phyloP scores from a whole-genome alignment of 495 filamentous ascomycete species.

The Paragyromitra xinjiangensis region DNA sequence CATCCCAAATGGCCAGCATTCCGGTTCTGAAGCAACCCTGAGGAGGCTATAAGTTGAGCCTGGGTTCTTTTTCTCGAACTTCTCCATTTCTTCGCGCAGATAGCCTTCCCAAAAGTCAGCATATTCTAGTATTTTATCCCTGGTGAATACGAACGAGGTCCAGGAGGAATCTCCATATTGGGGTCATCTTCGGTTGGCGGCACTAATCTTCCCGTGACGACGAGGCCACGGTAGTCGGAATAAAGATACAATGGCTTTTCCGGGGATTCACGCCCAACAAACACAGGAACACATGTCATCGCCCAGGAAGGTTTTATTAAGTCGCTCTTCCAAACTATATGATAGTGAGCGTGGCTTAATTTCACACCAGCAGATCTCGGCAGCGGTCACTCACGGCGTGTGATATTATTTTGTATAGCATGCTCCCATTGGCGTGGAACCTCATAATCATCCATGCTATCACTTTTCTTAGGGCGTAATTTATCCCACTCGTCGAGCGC shows the following conservation, averaged over 20 bases:
- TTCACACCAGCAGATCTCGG: not conserved
- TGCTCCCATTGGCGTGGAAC: slow-evolving; percentile 38
- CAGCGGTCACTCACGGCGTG: slow-evolving; percentile 12
- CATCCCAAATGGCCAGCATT: slow-evolving; percentile 32
- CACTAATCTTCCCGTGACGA: slow-evolving; percentile 10
- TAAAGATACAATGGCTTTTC: slow-evolving; percentile 31
- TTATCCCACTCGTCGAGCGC: slow-evolving; percentile 36
- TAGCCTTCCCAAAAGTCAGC: slow-evolving; percentile 21
- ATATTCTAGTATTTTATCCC: not conserved
- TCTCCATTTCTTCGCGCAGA: slow-evolving; percentile 38
- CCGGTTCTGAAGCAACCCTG: slow-evolving; percentile 27
- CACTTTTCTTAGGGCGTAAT: slow-evolving; percentile 29
- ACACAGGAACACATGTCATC: slow-evolving; percentile 30
- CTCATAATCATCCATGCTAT: slow-evolving; percentile 30
- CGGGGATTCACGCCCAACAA: slow-evolving; percentile 21
- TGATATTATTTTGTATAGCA: slow-evolving; percentile 33
- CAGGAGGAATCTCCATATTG: slow-evolving; percentile 21
- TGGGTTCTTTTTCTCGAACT: slow-evolving; percentile 29
- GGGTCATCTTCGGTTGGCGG: slow-evolving; percentile 25
- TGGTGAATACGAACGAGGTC: slow-evolving; percentile 19
- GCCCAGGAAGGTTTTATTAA: slow-evolving; percentile 38
- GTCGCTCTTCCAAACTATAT: slow-evolving; percentile 22
- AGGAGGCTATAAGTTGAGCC: slow-evolving; percentile 27
- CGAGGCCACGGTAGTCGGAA: slow-evolving; percentile 38
- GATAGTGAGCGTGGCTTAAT: not conserved